Percentiles rank a stretch among this genome's conserved stretches.
Conservation (phyloP, 106 monocot genomes). For the Cymbidium sinense region DNA sequence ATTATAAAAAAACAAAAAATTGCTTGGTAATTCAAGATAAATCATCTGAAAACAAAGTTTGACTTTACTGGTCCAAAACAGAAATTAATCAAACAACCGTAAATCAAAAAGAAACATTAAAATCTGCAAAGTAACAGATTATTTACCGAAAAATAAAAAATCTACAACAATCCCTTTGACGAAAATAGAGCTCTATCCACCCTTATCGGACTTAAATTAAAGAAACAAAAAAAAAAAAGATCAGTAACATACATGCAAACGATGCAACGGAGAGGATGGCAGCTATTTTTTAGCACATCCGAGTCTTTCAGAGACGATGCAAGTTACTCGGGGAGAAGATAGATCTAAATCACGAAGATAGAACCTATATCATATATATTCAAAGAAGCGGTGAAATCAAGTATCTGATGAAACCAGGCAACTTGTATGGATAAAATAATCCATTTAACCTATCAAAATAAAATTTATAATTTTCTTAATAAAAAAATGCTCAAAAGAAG, state of each 20-base stretch:
- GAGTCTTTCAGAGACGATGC: not conserved
- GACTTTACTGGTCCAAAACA: not conserved
- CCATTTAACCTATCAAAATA: no score
- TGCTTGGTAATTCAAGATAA: not conserved
- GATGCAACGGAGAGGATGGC: not conserved
- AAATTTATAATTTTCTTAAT: no score
- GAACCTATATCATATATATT: not conserved
- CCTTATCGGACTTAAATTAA: not conserved
- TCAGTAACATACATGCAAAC: not conserved
- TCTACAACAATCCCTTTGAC: no score
- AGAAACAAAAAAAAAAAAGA: not conserved
- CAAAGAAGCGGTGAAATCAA: not conserved
- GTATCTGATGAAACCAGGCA: not conserved
- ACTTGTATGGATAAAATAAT: no score
- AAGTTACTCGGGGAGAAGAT: not conserved
- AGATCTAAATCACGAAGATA: not conserved
- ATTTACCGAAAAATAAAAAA: no score
- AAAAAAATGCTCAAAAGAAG: no score
- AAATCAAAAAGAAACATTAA: not conserved
- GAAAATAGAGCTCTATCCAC: not conserved
- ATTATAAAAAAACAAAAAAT: not conserved
- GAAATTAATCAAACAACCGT: not conserved
- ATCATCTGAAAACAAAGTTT: not conserved
- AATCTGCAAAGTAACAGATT: not conserved
- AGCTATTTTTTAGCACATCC: not conserved